Evolutionary conservation across 179 eudicot species (phyloP), one percentile per base, ranked within the genome.

Genomic region (Beta lomatogona): DNA sequence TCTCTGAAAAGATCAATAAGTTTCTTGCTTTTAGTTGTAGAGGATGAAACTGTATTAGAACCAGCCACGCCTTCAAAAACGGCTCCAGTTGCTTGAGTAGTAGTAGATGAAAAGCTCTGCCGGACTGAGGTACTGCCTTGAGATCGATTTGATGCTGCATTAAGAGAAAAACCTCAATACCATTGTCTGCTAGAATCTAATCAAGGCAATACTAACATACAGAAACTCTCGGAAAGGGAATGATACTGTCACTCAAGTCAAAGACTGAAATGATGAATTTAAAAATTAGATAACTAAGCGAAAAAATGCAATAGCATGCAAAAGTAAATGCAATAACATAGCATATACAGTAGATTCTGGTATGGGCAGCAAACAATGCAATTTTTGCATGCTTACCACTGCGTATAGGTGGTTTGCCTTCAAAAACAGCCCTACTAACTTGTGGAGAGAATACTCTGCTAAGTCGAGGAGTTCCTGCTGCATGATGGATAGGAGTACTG

Each of bases 1-100:
- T 95, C 95, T 68, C 82, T 81, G 71, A 95, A 95, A 60, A 95
- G 93, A 50, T 95, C 98, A 25, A 86, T 83, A 2, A 95, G 89
- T 80, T 84, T 86, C 88, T 91, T 93, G 73, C 83, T 93, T 89
- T 87, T 91, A 3, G 83, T 83, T 65, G 87, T 78, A 53, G 91
- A 82, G 48, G 98, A 81, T 67, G 87, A 66, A 57, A 76, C 82
- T 72, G 86, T 77, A 63, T 25, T 76, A 21, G 82, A 75, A 76
- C 41, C 80, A n/a, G 71, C 78, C 4, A 64, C 77, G 71, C 72
- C 91, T 61, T 78, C 82, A 28, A 85, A 18, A 21, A 71, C 19
- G 71, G 77, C 53, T 77, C 67, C 83, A 16, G 45, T 75, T 16
- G 44, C 73, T 73, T 69, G 85, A 19, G 71, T 73, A 41, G 71